phyloP scores from a whole-genome alignment of 2,329 filamentous ascomycete genomes.

The Nemania sp. region DNA sequence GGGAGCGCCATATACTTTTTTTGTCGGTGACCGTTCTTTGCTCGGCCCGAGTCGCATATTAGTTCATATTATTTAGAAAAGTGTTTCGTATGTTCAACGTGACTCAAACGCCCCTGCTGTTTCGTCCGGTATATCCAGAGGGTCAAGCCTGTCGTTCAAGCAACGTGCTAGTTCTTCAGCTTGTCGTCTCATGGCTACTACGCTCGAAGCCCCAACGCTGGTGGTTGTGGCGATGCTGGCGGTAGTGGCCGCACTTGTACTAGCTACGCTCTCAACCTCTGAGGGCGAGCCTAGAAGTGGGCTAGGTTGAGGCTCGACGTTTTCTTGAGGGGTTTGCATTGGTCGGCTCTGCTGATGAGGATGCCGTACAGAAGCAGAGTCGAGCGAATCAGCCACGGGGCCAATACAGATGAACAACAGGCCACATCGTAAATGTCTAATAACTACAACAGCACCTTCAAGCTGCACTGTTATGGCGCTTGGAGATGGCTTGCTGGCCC shows the following conservation, averaged over 20 bases:
- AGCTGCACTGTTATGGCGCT: slow-evolving; percentile 69
- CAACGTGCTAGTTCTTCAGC: slow-evolving; percentile 70
- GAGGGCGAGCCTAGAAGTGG: slow-evolving; percentile 54
- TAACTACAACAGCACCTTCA: slow-evolving; percentile 68
- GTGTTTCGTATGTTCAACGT: slow-evolving; percentile 38
- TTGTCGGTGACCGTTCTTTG: neutral
- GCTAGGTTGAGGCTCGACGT: slow-evolving; percentile 49
- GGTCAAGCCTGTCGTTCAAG: slow-evolving; percentile 70
- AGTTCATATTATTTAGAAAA: neutral
- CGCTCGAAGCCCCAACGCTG: slow-evolving; percentile 57
- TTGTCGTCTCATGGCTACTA: slow-evolving; percentile 65
- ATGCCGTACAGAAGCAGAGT: slow-evolving; percentile 37
- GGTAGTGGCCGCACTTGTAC: slow-evolving; percentile 60
- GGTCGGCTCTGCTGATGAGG: slow-evolving; percentile 42
- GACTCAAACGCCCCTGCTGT: slow-evolving; percentile 50
- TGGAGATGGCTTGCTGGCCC: slow-evolving; percentile 40
- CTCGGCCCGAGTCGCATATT: neutral
- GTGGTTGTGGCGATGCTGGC: slow-evolving; percentile 54
- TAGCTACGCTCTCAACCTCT: slow-evolving; percentile 62
- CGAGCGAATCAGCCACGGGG: slow-evolving; percentile 33
- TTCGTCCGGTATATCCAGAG: slow-evolving; percentile 65
- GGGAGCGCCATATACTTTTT: neutral
- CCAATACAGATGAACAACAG: slow-evolving; percentile 73
- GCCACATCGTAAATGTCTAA: slow-evolving; percentile 68
- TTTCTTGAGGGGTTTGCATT: slow-evolving; percentile 40